Base-by-base conservation (phyloP, 2,329 filamentous ascomycete genomes). In the Cercospora zeae-maydis region DNA sequence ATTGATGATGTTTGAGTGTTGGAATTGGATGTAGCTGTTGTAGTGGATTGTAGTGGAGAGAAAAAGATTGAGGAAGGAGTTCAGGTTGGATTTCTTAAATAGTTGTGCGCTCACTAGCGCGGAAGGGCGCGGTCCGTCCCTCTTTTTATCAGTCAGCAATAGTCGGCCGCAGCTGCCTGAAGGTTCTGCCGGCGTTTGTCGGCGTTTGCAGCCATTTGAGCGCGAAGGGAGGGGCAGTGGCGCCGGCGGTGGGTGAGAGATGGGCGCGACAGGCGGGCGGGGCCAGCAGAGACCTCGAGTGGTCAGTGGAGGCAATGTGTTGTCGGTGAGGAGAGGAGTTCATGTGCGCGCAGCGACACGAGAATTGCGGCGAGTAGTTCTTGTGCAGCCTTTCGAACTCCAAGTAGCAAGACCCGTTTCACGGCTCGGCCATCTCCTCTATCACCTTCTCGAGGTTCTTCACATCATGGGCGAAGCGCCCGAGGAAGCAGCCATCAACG, bases 401-500 rank as follows among this genome's bases (percentile, higher is more conserved):
- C 19, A 16, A n/a, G 31, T 19, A 19, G 52, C 30, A 8, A 30
- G 2, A 2, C 34, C 8, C 33, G n/a, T n/a, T n/a, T 63, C 58
- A 63, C 9, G n/a, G 52, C 53, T 59, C 58, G n/a, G 55, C 61
- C 33, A 95, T 86, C 75, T 96, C 91, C 33, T 81, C 76, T 52
- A 93, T 86, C 4, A 92, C 90, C 77, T 85, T 85, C 64, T 85
- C 82, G 68, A 96, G 86, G 58, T 88, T 87, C 36, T 83, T 82
- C 8, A 90, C 83, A 72, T 93, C 87, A 77, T 96, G 91, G 11
- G 86, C 91, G 75, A 95, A 96, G 30, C 92, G 79, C 0, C 91
- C 92, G 61, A 96, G 74, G 71, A 95, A 95, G 75, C 95, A 79
- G 0, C 91, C 91, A 77, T 96, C 91, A 11, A 93, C 86, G 0